Base-by-base conservation (phyloP, 1,284 basidiomycete genomes). In the Gymnopus androsaceus region DNA sequence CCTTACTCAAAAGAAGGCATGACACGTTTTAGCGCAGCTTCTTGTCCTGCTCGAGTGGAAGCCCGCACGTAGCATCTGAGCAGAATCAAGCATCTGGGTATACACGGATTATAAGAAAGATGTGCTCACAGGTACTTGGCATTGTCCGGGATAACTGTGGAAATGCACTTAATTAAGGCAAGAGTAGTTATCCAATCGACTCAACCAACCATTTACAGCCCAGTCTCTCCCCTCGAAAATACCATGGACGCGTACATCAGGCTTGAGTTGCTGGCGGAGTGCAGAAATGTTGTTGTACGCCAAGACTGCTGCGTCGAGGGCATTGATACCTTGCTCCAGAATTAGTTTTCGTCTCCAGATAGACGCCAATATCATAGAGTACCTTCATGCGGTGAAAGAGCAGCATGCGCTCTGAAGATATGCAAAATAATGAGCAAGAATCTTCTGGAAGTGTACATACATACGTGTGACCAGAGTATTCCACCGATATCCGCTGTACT, bases 271-370 rank as follows among this genome's bases (percentile, higher is more conserved):
- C 67, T 93, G 90, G 11, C 90, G 80, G 28, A 92, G 75, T 1
- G 81, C 81, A 1, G 85, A 83, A 27, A 92, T 79, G 59, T 82
- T 84, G 56, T 77, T 82, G 68, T 91, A 92, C 17, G 84, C 85
- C 8, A 88, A 74, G 6, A 89, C 84, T 4, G 85, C 89, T 2
- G 89, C 90, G 65, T 91, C 89, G 12, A 90, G 76, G 1, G 90
- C 88, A 61, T 92, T 92, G 62, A 75, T 76, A 4, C 87, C 90
- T 65, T 89, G 84, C 87, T 86, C 89, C 17, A 85, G 88, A 7
- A 84, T 84, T 17, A 84, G 76, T 28, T 80, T 82, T n/a, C n/a
- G n/a, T n/a, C n/a, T n/a, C n/a, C n/a, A n/a, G n/a, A n/a, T n/a
- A n/a, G n/a, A n/a, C n/a, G n/a, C n/a, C n/a, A n/a, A n/a, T n/a